Conservation (phyloP, 495 filamentous ascomycete genomes). For the Lophiotrema nucula region DNA sequence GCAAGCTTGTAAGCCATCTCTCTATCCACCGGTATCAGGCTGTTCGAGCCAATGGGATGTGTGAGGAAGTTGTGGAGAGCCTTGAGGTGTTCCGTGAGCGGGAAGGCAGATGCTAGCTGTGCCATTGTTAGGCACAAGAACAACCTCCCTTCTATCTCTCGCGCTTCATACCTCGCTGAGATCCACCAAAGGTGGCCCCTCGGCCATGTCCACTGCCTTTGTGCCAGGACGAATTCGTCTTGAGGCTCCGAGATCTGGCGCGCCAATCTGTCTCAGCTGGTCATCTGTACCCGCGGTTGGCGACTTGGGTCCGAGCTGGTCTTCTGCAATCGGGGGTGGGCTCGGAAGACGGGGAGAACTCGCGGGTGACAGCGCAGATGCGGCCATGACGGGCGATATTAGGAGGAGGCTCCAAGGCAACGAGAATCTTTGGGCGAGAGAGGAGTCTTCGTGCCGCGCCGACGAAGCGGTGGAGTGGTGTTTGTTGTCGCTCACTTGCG, state of each 20-base stretch:
- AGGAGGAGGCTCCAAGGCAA: too few relatives aligned
- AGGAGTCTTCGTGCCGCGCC: too few relatives aligned
- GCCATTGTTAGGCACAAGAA: not conserved
- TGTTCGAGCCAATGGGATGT: conserved; percentile 53
- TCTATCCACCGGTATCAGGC: conserved; percentile 65
- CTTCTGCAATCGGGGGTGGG: conserved; percentile 86
- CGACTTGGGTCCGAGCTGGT: conserved; percentile 82
- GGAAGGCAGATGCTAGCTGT: conserved; percentile 85
- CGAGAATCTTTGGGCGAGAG: too few relatives aligned
- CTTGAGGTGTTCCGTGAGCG: conserved; percentile 96
- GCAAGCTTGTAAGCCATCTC: conserved; percentile 71
- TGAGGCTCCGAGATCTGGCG: conserved; percentile 62
- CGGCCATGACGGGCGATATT: conserved; percentile 44
- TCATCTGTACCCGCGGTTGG: conserved; percentile 62
- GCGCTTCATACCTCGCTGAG: conserved; percentile 66
- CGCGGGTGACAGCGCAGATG: conserved; percentile 60
- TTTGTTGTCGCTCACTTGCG: too few relatives aligned
- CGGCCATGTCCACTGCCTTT: conserved; percentile 83
- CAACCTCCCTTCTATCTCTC: too few relatives aligned
- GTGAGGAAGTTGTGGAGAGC: conserved; percentile 82
- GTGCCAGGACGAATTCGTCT: conserved; percentile 91
- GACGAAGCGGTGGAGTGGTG: too few relatives aligned
- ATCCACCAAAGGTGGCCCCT: conserved; percentile 83
- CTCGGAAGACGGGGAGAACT: conserved; percentile 84
- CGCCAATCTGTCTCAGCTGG: conserved; percentile 39